phyloP scores from a whole-genome alignment of 169 alveolate species.

The Cryptosporidium felis region DNA sequence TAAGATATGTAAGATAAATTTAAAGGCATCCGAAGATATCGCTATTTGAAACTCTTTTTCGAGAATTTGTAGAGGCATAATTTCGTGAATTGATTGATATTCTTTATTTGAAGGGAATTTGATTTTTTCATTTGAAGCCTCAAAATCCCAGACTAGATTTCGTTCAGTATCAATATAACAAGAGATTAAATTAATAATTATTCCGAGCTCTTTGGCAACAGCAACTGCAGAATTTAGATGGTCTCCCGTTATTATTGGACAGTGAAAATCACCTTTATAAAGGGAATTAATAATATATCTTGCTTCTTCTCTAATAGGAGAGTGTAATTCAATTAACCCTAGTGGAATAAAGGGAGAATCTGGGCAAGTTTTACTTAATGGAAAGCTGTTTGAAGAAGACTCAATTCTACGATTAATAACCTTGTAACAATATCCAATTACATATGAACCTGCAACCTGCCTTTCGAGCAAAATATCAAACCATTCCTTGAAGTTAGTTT shows the following conservation, averaged over 20 bases:
- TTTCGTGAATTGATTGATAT: not conserved
- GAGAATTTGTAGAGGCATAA: not conserved
- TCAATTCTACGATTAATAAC: not conserved
- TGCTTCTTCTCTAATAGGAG: slow-evolving; percentile 67
- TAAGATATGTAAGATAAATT: not conserved
- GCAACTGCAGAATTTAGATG: slow-evolving; percentile 25
- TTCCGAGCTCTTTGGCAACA: slow-evolving; percentile 33
- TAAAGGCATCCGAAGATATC: slow-evolving; percentile 2
- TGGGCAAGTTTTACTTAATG: too few species aligned
- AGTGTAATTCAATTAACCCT: slow-evolving; percentile 18
- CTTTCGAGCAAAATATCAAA: not conserved
- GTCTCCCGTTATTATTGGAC: slow-evolving; percentile 58
- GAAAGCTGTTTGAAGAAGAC: not conserved
- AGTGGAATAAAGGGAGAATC: slow-evolving; percentile 38
- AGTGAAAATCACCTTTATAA: not conserved
- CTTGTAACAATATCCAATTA: slow-evolving; percentile 32
- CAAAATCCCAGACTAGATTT: slow-evolving; percentile 33
- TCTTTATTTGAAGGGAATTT: not conserved
- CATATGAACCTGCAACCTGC: slow-evolving; percentile 52
- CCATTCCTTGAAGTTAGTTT: slow-evolving; percentile 11
- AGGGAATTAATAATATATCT: not conserved
- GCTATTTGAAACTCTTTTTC: slow-evolving; percentile 8
- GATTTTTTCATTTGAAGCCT: not conserved
- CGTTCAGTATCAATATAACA: slow-evolving; percentile 4
- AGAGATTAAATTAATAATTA: not conserved